Conservation (phyloP, 2,329 filamentous ascomycete genomes). For the Herpotrichia juniperi region DNA sequence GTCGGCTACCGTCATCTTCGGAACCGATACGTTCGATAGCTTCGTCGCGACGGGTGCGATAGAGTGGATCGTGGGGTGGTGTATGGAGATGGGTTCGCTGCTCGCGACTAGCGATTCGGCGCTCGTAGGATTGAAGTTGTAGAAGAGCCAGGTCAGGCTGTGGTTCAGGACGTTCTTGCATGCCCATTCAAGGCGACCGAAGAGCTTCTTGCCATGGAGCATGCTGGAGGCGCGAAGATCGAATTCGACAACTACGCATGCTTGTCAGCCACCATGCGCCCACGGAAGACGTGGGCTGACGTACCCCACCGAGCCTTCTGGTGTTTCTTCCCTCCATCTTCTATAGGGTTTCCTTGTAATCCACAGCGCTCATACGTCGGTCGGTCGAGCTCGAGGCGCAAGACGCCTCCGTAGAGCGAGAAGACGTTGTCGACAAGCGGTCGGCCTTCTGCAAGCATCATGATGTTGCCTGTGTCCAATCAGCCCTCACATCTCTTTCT, state of each 20-base stretch:
- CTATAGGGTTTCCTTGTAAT: slow-evolving; percentile 72
- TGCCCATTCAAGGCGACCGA: slow-evolving; percentile 78
- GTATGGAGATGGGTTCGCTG: slow-evolving; percentile 30
- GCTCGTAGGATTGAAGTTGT: slow-evolving; percentile 56
- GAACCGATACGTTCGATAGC: slow-evolving; percentile 34
- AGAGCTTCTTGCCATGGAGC: slow-evolving; percentile 82
- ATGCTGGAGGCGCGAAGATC: slow-evolving; percentile 78
- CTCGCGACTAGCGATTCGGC: slow-evolving; percentile 30
- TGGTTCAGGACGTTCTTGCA: slow-evolving; percentile 76
- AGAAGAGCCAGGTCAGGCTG: slow-evolving; percentile 79
- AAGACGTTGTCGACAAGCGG: slow-evolving; percentile 74
- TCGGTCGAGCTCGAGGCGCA: slow-evolving; percentile 80
- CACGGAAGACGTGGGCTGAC: slow-evolving; percentile 11
- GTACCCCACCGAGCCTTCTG: slow-evolving; percentile 76
- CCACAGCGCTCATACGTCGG: slow-evolving; percentile 84
- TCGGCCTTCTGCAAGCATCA: slow-evolving; percentile 83
- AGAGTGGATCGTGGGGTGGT: slow-evolving; percentile 38
- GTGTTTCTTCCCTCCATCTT: slow-evolving; percentile 64
- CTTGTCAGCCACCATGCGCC: slow-evolving; percentile 2
- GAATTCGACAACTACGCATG: slow-evolving; percentile 69
- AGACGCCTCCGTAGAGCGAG: slow-evolving; percentile 69
- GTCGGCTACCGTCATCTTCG: slow-evolving; percentile 25
- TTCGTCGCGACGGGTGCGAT: slow-evolving; percentile 28
- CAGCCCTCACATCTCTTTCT: not conserved
- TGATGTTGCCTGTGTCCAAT: slow-evolving; percentile 66